Evolutionary conservation across 306 rosid species (phyloP), one percentile per base, ranked within the genome.

Genomic region (Ziziphus jujuba): DNA sequence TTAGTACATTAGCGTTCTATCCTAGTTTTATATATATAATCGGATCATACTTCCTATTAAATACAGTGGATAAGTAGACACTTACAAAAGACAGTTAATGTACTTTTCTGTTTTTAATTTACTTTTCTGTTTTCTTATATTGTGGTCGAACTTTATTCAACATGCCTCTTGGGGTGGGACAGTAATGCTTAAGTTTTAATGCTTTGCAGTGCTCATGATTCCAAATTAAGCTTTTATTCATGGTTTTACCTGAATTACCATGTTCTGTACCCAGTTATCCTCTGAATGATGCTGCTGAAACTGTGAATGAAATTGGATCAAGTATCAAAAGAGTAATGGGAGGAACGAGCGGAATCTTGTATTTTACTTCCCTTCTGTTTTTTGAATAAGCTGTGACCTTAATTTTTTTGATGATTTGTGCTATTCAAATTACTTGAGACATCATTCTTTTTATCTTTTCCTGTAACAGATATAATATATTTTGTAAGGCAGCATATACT

Each of bases 311-410:
- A 82, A 85, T 93, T 69, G 99, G 92, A 65, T 84, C 89, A 34
- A 81, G 97, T 63, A 75, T 93, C 65, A 75, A 86, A 79, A 84
- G 85, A 85, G 84, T 84, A 67, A 93, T 93, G 98, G 99, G 97
- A 49, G 96, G 99, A 77, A 93, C 97, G 50, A 87, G 99, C 72
- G 99, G 99, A 82, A 88, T 86, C 72, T 63, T 93, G 99, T 93
- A 88, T 72, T 48, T 61, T 25, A 36, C 82, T 66, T 71, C 60
- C 59, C 77, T 63, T 54, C 80, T 68, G 71, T 70, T 21, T n/a
- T 73, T 79, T 33, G 55, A 59, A 63, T 69, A 44, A 70, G 38
- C 23, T 63, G 28, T 9, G 31, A 10, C 56, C 52, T 63, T 61
- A 43, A 60, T 51, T 71, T 36, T 36, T 47, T 69, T 70, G 12